A percentile compares a stretch with the other conserved stretches of the same genome.
phyloP scores from a whole-genome alignment of 805 yeast genomes.

The Yamadazyma scolyti region DNA sequence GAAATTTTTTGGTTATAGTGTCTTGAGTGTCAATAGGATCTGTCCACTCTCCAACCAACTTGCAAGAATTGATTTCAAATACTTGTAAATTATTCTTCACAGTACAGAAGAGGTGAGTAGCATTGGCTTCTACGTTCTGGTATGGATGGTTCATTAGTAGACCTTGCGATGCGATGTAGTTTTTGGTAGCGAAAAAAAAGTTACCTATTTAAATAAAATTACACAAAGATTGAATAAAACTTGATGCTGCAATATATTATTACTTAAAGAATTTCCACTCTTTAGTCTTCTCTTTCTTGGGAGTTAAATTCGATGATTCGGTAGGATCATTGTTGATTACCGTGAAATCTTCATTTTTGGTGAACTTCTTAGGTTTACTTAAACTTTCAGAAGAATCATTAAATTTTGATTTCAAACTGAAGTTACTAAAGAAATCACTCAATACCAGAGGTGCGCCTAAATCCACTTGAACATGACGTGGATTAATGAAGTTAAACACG shows the following conservation, averaged over 20 bases:
- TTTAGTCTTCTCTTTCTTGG: slow-evolving; percentile 3
- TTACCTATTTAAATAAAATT: too few species aligned
- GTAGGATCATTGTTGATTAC: neutral
- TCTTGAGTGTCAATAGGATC: slow-evolving; percentile 53
- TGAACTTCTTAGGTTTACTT: slow-evolving; percentile 18
- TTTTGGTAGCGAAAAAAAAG: neutral
- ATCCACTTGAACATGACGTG: slow-evolving; percentile 28
- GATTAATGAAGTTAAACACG: slow-evolving; percentile 40
- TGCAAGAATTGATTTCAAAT: slow-evolving; percentile 38
- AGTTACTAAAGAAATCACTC: slow-evolving; percentile 22
- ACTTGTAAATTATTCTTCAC: slow-evolving; percentile 59
- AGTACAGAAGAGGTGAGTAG: slow-evolving; percentile 50
- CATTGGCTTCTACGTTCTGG: slow-evolving; percentile 51
- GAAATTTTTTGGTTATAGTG: slow-evolving; percentile 45
- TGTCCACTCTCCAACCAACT: slow-evolving; percentile 55
- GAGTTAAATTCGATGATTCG: too few species aligned
- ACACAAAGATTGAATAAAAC: too few species aligned
- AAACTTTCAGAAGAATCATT: slow-evolving; percentile 7
- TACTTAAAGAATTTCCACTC: slow-evolving; percentile 9
- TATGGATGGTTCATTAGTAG: slow-evolving; percentile 65
- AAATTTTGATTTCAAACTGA: slow-evolving; percentile 12
- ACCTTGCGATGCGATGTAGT: slow-evolving; percentile 4
- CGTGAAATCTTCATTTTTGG: slow-evolving; percentile 5
- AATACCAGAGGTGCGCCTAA: slow-evolving; percentile 12
- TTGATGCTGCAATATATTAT: too few species aligned